phyloP scores from a whole-genome alignment of 768 basidiomycete species.

The Tylopilus vinaceipallidus region DNA sequence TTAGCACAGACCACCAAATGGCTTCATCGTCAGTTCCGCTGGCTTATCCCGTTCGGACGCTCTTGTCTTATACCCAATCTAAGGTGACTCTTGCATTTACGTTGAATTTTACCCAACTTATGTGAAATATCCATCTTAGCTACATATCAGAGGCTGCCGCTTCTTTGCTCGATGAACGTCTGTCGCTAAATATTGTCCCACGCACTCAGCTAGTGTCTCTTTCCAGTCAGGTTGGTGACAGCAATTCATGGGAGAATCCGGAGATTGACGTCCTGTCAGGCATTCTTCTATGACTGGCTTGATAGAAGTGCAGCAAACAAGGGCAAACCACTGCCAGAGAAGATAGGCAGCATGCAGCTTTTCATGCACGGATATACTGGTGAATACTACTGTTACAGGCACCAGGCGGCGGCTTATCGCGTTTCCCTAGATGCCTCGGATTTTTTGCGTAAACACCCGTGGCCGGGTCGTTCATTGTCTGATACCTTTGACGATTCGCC shows the following conservation, averaged over 20 bases:
- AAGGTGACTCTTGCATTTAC: constrained; percentile 44
- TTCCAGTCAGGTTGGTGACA: constrained; percentile 56
- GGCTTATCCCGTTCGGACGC: constrained; percentile 89
- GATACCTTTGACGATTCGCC: constrained; percentile 86
- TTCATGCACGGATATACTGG: constrained; percentile 85
- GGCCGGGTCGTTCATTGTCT: constrained; percentile 80
- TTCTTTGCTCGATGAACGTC: constrained; percentile 72
- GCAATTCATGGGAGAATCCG: background rate
- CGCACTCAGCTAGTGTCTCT: constrained; percentile 81
- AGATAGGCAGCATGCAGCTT: constrained; percentile 88
- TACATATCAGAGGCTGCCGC: constrained; percentile 91
- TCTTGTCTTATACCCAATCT: constrained; percentile 88
- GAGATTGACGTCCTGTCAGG: constrained; percentile 37
- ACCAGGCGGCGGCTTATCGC: background rate
- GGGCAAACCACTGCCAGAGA: constrained; percentile 79
- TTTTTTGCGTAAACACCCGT: constrained; percentile 82
- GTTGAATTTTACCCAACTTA: background rate
- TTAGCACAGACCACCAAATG: constrained; percentile 74
- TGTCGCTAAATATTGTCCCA: constrained; percentile 80
- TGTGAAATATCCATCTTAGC: constrained; percentile 35
- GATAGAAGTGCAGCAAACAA: constrained; percentile 81
- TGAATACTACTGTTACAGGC: constrained; percentile 18
- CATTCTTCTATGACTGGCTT: constrained; percentile 93
- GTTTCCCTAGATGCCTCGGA: constrained; percentile 72
- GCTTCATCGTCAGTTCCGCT: constrained; percentile 84